phyloP scores from a whole-genome alignment of 495 filamentous ascomycete species.

The Annulohypoxylon moriforme region DNA sequence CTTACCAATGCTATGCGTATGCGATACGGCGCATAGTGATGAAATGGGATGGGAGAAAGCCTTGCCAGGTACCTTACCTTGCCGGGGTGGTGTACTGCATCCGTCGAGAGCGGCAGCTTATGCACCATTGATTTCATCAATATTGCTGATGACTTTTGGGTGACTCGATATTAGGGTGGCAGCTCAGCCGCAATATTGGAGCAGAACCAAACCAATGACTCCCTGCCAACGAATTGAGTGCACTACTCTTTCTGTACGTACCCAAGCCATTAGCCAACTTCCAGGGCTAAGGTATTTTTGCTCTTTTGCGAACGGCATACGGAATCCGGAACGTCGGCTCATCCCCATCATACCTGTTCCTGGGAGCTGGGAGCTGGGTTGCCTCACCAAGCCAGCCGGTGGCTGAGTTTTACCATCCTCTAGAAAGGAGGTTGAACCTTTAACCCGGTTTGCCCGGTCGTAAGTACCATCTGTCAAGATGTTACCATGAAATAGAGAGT shows the following conservation, averaged over 20 bases:
- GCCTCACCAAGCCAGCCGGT: slow-evolving; percentile 24
- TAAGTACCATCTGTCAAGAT: background rate
- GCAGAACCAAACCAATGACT: slow-evolving; percentile 32
- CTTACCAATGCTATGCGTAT: background rate
- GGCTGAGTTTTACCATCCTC: slow-evolving; percentile 31
- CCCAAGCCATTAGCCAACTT: slow-evolving; percentile 18
- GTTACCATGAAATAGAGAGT: background rate
- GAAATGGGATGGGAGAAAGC: slow-evolving; percentile 20
- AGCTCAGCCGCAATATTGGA: slow-evolving; percentile 48
- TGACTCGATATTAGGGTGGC: slow-evolving; percentile 14
- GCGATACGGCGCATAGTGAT: slow-evolving; percentile 10
- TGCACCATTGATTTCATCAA: slow-evolving; percentile 8
- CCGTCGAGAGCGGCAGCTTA: slow-evolving; percentile 7
- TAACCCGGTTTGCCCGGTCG: background rate
- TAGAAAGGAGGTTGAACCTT: background rate
- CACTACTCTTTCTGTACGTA: background rate
- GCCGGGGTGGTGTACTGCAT: background rate
- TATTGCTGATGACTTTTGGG: slow-evolving; percentile 9
- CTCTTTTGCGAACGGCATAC: background rate
- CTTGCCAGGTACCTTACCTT: slow-evolving; percentile 29
- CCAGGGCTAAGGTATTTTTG: background rate
- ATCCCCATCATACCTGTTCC: slow-evolving; percentile 14
- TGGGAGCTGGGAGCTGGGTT: slow-evolving; percentile 23
- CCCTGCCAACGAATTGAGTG: slow-evolving; percentile 12
- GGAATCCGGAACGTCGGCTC: slow-evolving; percentile 33